Evolutionary conservation across 1,284 basidiomycete genomes (phyloP).

Genomic region (Malassezia globosa): DNA sequence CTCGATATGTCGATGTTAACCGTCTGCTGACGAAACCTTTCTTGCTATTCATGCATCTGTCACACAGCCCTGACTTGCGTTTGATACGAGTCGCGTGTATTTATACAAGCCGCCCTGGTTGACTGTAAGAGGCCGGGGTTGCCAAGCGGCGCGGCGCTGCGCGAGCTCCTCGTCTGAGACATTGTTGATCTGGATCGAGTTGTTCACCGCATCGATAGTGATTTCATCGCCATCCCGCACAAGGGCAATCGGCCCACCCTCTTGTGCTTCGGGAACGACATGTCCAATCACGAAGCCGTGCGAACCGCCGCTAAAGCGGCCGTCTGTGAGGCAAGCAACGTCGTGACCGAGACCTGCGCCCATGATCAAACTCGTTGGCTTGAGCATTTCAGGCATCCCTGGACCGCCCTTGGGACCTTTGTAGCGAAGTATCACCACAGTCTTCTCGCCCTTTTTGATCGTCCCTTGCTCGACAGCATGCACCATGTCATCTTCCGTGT

Average conservation of each 20-base stretch:
- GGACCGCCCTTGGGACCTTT: constrained; percentile 55
- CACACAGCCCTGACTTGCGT: constrained; percentile 77
- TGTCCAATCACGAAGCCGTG: constrained; percentile 71
- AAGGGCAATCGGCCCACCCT: constrained; percentile 79
- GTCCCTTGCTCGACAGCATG: constrained; percentile 35
- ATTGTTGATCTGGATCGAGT: constrained; percentile 61
- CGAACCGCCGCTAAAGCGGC: constrained; percentile 78
- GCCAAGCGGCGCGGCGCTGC: constrained; percentile 60
- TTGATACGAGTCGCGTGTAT: constrained; percentile 48
- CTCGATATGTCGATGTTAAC: too few species aligned
- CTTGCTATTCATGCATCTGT: constrained; percentile 73
- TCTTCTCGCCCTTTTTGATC: constrained; percentile 47
- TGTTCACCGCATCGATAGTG: constrained; percentile 64
- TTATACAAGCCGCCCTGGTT: constrained; percentile 54
- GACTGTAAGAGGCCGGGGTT: constrained; percentile 71
- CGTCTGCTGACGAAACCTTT: too few species aligned
- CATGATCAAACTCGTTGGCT: constrained; percentile 49
- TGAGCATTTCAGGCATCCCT: constrained; percentile 93
- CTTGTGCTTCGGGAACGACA: constrained; percentile 80
- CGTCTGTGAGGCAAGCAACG: constrained; percentile 88
- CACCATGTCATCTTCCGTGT: constrained; percentile 45
- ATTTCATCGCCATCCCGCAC: constrained; percentile 77
- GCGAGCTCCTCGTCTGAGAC: constrained; percentile 63
- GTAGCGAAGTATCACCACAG: constrained; percentile 44
- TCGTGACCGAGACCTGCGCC: constrained; percentile 82